These are phyloP conservation scores for Leccinum brunneo-olivaceum DNA, from an alignment of 1,284 basidiomycete genomes.

Conservation along the genomic window DNA sequence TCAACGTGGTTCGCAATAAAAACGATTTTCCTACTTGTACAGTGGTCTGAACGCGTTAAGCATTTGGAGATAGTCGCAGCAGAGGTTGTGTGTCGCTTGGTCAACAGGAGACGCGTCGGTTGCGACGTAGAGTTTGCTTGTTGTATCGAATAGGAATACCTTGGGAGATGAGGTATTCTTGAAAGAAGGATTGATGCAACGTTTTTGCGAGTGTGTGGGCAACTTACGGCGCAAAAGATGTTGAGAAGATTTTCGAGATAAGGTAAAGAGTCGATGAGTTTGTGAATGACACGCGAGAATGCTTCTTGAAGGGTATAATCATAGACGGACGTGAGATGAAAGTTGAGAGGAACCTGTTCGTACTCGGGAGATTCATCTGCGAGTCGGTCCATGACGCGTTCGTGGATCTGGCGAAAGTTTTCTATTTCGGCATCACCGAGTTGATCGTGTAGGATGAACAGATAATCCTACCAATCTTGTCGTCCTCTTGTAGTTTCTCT, in stretches of 20 bases:
- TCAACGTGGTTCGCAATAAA: not conserved
- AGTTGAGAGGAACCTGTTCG: constrained; percentile 68
- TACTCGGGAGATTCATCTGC: constrained; percentile 65
- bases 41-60: constrained; percentile 80
- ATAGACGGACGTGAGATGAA: constrained; percentile 85
- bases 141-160: constrained; percentile 87
- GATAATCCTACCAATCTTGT: constrained; percentile 67
- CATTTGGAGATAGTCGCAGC: constrained; percentile 88
- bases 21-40: constrained; percentile 55
- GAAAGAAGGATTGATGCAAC: too few relatives aligned
- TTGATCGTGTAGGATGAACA: not conserved
- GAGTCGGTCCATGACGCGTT: constrained; percentile 77
- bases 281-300: constrained; percentile 76
- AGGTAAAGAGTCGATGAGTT: constrained; percentile 61
- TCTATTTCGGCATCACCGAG: constrained; percentile 42
- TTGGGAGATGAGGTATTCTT: constrained; percentile 88
- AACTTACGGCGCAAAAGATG: constrained; percentile 69
- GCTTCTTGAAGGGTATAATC: constrained; percentile 86
- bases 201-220: not conserved
- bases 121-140: constrained; percentile 82
- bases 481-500: constrained; percentile 88
- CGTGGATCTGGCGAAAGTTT: constrained; percentile 82
- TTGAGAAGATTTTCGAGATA: constrained; percentile 79
- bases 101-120: constrained; percentile 93
- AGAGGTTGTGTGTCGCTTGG: constrained; percentile 79